Evolutionary conservation across 805 yeast genomes (phyloP).

Genomic region (Myxozyma melibiosi): DNA sequence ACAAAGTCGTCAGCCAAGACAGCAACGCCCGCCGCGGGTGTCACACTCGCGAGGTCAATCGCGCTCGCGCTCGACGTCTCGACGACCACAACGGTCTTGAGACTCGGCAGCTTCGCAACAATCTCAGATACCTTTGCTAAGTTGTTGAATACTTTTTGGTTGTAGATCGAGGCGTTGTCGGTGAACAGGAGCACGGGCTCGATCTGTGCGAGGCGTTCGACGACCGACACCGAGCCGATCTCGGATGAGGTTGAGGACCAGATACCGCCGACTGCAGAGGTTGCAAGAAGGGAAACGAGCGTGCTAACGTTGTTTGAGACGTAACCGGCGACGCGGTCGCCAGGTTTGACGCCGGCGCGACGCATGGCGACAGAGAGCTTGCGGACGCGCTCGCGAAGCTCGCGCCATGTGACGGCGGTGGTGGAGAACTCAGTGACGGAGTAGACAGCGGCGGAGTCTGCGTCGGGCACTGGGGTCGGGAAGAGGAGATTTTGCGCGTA

Average conservation of each 20-base stretch:
- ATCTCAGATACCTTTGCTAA: slow-evolving; percentile 29
- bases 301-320: slow-evolving; percentile 34
- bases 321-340: slow-evolving; percentile 36
- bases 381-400: slow-evolving; percentile 33
- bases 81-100: slow-evolving; percentile 24
- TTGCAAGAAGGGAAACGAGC: slow-evolving; percentile 32
- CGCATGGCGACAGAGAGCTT: slow-evolving; percentile 24
- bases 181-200: slow-evolving; percentile 33
- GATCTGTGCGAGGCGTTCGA: slow-evolving; percentile 34
- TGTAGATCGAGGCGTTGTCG: slow-evolving; percentile 33
- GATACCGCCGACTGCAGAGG: slow-evolving; percentile 35
- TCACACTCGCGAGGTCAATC: slow-evolving; percentile 17
- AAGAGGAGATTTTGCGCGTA: slow-evolving; percentile 35
- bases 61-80: slow-evolving; percentile 5
- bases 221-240: slow-evolving; percentile 33
- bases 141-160: slow-evolving; percentile 32
- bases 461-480: slow-evolving; percentile 30
- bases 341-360: slow-evolving; percentile 24
- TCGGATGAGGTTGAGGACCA: slow-evolving; percentile 37
- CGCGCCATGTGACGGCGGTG: slow-evolving; percentile 26
- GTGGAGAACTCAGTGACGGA: slow-evolving; percentile 31
- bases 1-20: slow-evolving; percentile 7
- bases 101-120: slow-evolving; percentile 16
- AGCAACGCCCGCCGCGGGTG: slow-evolving; percentile 10
- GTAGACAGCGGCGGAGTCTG: slow-evolving; percentile 29